Conservation (phyloP, 495 filamentous ascomycete species). For the Daldinia childiae region DNA sequence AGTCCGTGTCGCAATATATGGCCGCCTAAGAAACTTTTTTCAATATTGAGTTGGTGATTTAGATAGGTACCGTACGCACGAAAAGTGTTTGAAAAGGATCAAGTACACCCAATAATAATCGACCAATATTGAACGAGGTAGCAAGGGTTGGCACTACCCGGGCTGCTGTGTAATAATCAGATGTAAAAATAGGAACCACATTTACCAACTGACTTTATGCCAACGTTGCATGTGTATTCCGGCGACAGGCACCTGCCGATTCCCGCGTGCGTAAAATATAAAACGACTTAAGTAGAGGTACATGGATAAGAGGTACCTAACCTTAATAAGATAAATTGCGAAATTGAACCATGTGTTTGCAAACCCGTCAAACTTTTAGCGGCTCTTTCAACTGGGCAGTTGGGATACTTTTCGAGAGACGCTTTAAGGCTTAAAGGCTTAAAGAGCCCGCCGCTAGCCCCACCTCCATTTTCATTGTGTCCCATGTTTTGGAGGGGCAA, state of each 20-base stretch:
- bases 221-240: background rate
- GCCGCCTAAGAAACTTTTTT: conserved; percentile 14
- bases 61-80: background rate
- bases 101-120: conserved; percentile 27
- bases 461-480: background rate
- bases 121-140: conserved; percentile 11
- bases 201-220: background rate
- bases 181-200: conserved; percentile 6
- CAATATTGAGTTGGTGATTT: conserved; percentile 27
- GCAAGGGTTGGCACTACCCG: conserved; percentile 3
- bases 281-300: background rate
- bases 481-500: conserved; percentile 5
- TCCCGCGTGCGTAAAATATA: conserved; percentile 10
- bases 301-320: too few species aligned
- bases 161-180: conserved; percentile 3
- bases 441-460: background rate
- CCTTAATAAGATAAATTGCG: too few species aligned
- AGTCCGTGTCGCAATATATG: conserved; percentile 13
- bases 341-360: too few species aligned
- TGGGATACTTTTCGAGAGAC: too few species aligned
- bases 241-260: conserved; percentile 10
- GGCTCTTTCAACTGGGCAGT: too few species aligned
- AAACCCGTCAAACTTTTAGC: too few species aligned
- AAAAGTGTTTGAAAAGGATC: conserved; percentile 19
- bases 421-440: too few species aligned